phyloP scores from a whole-genome alignment of 2,329 filamentous ascomycete genomes.

The Achaetomium macrosporum region DNA sequence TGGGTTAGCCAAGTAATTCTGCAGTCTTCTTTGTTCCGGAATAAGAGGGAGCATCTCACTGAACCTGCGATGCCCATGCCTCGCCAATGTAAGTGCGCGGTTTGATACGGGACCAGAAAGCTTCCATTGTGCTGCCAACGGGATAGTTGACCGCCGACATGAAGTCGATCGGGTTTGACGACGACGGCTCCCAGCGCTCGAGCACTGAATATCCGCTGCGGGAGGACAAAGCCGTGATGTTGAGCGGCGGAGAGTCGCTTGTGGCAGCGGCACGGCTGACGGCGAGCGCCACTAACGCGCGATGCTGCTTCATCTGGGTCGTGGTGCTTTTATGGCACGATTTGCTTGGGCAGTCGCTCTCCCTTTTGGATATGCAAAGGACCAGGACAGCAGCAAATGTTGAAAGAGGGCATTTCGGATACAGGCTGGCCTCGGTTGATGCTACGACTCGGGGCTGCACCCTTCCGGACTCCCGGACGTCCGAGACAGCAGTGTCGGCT shows the following conservation, averaged over 20 bases:
- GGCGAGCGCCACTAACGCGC: background rate
- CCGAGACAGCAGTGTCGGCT: too few relatives aligned
- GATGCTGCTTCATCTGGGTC: background rate
- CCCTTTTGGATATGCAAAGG: too few relatives aligned
- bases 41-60: conserved; percentile 20
- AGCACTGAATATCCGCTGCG: conserved; percentile 27
- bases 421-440: too few relatives aligned
- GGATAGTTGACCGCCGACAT: conserved; percentile 30
- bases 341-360: too few relatives aligned
- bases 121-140: conserved; percentile 26
- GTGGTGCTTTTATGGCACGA: too few relatives aligned
- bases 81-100: conserved; percentile 29
- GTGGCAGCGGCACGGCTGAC: background rate
- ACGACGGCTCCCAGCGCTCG: conserved; percentile 28
- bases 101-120: conserved; percentile 30
- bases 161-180: conserved; percentile 24
- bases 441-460: too few relatives aligned
- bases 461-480: too few relatives aligned
- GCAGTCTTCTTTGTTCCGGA: background rate
- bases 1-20: background rate
- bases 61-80: conserved; percentile 31
- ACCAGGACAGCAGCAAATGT: too few relatives aligned
- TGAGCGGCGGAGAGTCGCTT: conserved; percentile 15
- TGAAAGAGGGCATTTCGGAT: too few relatives aligned
- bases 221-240: conserved; percentile 29